Evolutionary conservation across 768 basidiomycete species (phyloP).

Genomic region (Peribolospora baueri): DNA sequence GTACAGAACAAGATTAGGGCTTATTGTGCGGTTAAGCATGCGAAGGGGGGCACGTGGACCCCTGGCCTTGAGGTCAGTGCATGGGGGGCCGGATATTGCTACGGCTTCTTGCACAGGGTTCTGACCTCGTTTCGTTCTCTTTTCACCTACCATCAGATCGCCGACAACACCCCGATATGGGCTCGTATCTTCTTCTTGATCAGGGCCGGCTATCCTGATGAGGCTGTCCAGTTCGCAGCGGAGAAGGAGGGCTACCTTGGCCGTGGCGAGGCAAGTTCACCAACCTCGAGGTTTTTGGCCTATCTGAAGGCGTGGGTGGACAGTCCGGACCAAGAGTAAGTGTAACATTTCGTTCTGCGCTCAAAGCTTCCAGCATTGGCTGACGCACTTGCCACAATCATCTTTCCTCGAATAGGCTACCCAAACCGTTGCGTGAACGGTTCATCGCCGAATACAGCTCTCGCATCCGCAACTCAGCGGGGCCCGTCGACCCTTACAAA

Average conservation of each 20-base stretch:
- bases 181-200: slow-evolving; percentile 81
- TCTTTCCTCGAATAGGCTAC: slow-evolving; percentile 11
- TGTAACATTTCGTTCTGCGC: neutral
- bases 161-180: slow-evolving; percentile 74
- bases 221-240: slow-evolving; percentile 53
- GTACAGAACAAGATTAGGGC: slow-evolving; percentile 71
- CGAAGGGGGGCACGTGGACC: slow-evolving; percentile 58
- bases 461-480: slow-evolving; percentile 35
- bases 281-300: slow-evolving; percentile 55
- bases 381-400: neutral
- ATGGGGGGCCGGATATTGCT: neutral
- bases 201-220: slow-evolving; percentile 54
- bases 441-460: slow-evolving; percentile 31
- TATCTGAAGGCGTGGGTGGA: slow-evolving; percentile 66
- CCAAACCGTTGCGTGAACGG: slow-evolving; percentile 32
- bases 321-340: slow-evolving; percentile 49
- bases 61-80: slow-evolving; percentile 25
- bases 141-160: slow-evolving; percentile 27
- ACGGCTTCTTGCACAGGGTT: neutral
- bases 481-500: slow-evolving; percentile 75
- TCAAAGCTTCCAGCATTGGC: neutral
- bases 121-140: neutral
- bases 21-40: slow-evolving; percentile 56
- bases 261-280: slow-evolving; percentile 23
- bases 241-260: slow-evolving; percentile 34